phyloP scores from a whole-genome alignment of 176 grass and related monocot species.

The Aegilops sharonensis region DNA sequence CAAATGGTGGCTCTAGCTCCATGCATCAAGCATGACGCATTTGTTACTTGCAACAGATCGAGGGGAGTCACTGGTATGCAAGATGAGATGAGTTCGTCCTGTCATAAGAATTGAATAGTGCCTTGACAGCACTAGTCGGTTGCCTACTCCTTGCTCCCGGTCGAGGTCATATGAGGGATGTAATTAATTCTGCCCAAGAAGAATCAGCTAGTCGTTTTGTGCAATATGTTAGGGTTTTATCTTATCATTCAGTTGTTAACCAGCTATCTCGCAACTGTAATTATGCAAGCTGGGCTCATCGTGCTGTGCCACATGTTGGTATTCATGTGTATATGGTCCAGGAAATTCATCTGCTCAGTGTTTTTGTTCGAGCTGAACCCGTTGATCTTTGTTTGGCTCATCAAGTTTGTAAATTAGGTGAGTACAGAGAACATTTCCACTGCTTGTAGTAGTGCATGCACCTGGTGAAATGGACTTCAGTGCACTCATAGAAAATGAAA shows the following conservation, averaged over 20 bases:
- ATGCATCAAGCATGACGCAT: conserved; percentile 2
- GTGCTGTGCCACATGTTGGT: neutral
- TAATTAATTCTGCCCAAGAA: neutral
- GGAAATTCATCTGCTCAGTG: neutral
- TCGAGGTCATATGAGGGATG: neutral
- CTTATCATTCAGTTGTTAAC: conserved; percentile 1
- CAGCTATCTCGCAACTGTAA: conserved; percentile 17
- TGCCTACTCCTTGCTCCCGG: neutral
- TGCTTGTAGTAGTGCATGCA: neutral
- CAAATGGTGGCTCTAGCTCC: conserved; percentile 5
- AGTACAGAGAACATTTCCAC: neutral
- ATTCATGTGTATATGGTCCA: neutral
- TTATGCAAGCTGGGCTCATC: neutral
- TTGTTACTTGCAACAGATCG: neutral
- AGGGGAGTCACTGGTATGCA: neutral
- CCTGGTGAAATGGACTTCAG: neutral
- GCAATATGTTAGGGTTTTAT: conserved; percentile 13
- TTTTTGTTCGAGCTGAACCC: neutral
- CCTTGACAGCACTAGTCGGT: neutral
- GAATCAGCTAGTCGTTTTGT: conserved; percentile 7
- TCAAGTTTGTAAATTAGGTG: neutral
- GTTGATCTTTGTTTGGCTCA: neutral
- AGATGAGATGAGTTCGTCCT: neutral
- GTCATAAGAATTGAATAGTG: neutral
- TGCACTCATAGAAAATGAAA: neutral